Evolutionary conservation across 257 asterid species (phyloP).

Genomic region (Schizonepeta tenuifolia): DNA sequence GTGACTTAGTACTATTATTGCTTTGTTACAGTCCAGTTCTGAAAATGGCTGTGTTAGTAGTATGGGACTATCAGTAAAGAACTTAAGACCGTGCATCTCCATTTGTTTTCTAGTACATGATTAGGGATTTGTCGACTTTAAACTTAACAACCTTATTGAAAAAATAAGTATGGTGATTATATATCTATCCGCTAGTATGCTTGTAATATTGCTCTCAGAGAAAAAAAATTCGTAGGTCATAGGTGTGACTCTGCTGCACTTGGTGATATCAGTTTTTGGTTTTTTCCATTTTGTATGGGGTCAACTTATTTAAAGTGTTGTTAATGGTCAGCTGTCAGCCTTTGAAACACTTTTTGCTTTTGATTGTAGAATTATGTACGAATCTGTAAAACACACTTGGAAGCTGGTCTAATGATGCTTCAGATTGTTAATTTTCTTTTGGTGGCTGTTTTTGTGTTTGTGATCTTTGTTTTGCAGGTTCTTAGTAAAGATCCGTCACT

Average conservation of each 20-base stretch:
- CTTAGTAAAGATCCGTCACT: constrained; percentile 61
- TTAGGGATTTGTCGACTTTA: constrained; percentile 24
- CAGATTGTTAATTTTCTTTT: constrained; percentile 25
- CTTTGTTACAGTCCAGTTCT: background rate
- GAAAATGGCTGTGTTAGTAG: constrained; percentile 4
- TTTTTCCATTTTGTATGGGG: background rate
- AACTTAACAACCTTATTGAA: background rate
- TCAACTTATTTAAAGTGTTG: background rate
- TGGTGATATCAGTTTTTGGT: constrained; percentile 13
- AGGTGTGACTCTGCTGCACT: constrained; percentile 12
- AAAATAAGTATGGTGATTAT: background rate
- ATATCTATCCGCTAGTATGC: constrained; percentile 5
- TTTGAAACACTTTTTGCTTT: constrained; percentile 14
- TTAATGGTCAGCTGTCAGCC: background rate
- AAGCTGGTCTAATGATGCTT: constrained; percentile 15
- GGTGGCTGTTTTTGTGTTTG: constrained; percentile 34
- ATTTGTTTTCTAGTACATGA: constrained; percentile 8
- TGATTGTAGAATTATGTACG: constrained; percentile 17
- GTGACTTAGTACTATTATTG: background rate
- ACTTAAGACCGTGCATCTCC: background rate
- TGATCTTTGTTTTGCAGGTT: constrained; percentile 60
- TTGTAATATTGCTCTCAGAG: constrained; percentile 1
- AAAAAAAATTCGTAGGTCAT: constrained; percentile 10
- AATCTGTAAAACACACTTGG: constrained; percentile 8
- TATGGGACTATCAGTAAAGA: background rate